These are phyloP conservation scores for Asclepias syriaca DNA, from an alignment of 257 asterid genomes.

Conservation along the genomic window DNA sequence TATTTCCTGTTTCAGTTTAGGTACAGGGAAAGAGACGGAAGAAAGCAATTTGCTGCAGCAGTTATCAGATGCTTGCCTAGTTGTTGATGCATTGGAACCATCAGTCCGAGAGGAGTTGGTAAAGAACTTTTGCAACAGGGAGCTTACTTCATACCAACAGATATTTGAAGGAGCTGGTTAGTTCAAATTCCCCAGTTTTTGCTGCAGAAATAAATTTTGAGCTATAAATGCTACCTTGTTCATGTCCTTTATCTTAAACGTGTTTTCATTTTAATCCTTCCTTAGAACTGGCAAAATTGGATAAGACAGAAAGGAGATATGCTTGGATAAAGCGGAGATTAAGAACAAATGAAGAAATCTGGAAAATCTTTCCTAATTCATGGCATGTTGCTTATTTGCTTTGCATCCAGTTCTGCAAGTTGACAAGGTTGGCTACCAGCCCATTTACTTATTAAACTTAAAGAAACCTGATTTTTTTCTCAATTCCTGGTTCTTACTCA, in stretches of 20 bases:
- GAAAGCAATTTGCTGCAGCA: conserved; percentile 86
- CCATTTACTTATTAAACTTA: neutral
- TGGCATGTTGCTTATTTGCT: conserved; percentile 94
- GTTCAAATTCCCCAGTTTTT: conserved; percentile 20
- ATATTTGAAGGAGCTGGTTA: conserved; percentile 98
- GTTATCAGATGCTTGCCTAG: conserved; percentile 92
- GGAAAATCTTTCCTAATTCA: conserved; percentile 87
- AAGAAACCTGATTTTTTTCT: neutral
- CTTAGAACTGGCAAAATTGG: conserved; percentile 83
- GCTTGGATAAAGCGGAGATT: conserved; percentile 96
- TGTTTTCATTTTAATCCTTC: conserved; percentile 22
- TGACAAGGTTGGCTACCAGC: conserved; percentile 66
- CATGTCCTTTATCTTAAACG: conserved; percentile 20
- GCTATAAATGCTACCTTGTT: conserved; percentile 15
- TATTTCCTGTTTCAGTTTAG: conserved; percentile 57
- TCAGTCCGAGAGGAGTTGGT: conserved; percentile 96
- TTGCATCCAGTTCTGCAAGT: conserved; percentile 97
- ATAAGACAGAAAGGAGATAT: conserved; percentile 91
- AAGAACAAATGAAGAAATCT: conserved; percentile 90
- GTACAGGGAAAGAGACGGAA: conserved; percentile 93
- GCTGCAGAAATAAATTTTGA: conserved; percentile 1
- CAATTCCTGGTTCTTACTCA: neutral
- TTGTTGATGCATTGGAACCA: conserved; percentile 98
- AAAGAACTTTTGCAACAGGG: conserved; percentile 80
- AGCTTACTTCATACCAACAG: conserved; percentile 93